Evolutionary conservation across 345 rosid species (phyloP).

Genomic region (Eucalyptus albens): DNA sequence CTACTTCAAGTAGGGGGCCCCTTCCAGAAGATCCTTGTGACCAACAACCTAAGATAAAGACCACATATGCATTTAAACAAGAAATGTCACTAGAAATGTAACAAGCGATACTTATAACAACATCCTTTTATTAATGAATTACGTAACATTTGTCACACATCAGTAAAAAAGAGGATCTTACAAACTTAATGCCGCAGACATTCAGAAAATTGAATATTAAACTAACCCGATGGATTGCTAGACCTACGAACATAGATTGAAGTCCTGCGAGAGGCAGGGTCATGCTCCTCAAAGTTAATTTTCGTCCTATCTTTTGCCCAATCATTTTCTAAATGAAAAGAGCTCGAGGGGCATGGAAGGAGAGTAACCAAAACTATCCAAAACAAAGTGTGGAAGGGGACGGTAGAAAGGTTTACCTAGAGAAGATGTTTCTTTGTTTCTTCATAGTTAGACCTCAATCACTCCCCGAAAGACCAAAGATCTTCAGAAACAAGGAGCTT

Average conservation of each 20-base stretch:
- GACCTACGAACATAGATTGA: background rate
- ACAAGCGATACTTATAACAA: background rate
- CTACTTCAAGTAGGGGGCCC: constrained; percentile 80
- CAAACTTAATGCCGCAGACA: background rate
- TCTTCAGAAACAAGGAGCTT: constrained; percentile 74
- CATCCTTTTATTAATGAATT: background rate
- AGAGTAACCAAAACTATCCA: background rate
- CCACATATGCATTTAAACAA: background rate
- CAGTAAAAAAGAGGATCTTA: background rate
- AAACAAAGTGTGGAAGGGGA: background rate
- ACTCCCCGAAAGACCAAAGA: constrained; percentile 58
- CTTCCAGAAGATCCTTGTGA: constrained; percentile 90
- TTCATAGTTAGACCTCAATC: constrained; percentile 51
- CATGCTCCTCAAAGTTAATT: background rate
- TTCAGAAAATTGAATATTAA: background rate
- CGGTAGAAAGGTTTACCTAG: constrained; percentile 26
- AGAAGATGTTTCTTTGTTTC: constrained; percentile 78
- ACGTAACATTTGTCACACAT: background rate
- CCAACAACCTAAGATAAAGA: constrained; percentile 54
- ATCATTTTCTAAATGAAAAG: background rate
- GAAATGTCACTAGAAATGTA: background rate
- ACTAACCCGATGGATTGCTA: background rate
- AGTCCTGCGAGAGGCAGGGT: background rate
- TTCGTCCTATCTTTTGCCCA: background rate
- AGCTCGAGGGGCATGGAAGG: background rate